phyloP scores from a whole-genome alignment of 1,284 basidiomycete species.

The Thecaphora thlaspeos region DNA sequence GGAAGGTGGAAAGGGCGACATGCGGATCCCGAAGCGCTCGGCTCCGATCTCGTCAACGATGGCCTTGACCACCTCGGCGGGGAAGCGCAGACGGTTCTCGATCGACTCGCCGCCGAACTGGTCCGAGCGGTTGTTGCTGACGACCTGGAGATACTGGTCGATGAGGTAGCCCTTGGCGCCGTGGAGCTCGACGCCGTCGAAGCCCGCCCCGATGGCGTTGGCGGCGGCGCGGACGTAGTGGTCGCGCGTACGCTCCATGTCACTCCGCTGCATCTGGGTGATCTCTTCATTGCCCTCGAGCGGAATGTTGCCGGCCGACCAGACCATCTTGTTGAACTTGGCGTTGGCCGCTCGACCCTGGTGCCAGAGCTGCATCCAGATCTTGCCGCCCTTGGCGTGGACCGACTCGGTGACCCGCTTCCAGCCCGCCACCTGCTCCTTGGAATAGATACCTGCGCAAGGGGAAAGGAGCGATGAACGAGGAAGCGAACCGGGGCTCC shows the following conservation, averaged over 20 bases:
- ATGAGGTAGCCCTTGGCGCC: conserved; percentile 83
- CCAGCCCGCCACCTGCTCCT: conserved; percentile 1
- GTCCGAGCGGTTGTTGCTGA: conserved; percentile 72
- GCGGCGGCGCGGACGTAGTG: neutral
- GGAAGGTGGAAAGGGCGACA: conserved; percentile 2
- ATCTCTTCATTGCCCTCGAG: neutral
- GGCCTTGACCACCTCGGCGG: conserved; percentile 67
- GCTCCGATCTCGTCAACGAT: conserved; percentile 65
- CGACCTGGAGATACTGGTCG: conserved; percentile 74
- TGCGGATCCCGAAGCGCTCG: neutral
- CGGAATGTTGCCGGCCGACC: neutral
- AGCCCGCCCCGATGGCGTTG: conserved; percentile 63
- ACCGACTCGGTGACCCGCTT: conserved; percentile 2
- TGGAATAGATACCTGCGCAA: neutral
- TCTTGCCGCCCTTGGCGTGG: conserved; percentile 2
- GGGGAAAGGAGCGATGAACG: too few species aligned
- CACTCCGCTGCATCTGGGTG: neutral
- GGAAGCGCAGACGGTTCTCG: conserved; percentile 60
- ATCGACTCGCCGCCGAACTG: conserved; percentile 63
- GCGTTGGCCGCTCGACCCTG: neutral
- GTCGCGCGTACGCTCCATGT: neutral
- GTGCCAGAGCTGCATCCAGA: neutral
- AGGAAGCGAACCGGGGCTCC: too few species aligned
- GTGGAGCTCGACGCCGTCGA: conserved; percentile 87
- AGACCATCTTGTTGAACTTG: neutral